Evolutionary conservation across 1,139 yeast species (phyloP).

Genomic region (Diutina neorugosa): DNA sequence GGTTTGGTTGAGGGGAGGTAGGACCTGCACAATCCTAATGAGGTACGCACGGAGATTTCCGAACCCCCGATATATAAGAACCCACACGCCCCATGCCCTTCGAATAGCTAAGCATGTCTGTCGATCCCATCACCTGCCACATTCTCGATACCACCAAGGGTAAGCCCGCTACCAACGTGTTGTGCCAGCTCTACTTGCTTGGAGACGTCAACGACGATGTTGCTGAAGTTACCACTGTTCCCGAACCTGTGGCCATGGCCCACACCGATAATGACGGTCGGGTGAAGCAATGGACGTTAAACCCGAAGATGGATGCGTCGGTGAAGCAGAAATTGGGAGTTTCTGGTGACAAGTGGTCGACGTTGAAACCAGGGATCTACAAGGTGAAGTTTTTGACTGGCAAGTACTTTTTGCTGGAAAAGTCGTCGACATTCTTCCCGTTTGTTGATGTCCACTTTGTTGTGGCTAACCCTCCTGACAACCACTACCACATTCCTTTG

Average conservation of each 20-base stretch:
- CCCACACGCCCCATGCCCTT: neutral
- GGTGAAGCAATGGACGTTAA: constrained; percentile 50
- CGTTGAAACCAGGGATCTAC: constrained; percentile 48
- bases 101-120: neutral
- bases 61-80: neutral
- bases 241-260: constrained; percentile 45
- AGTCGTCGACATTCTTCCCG: constrained; percentile 58
- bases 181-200: constrained; percentile 30
- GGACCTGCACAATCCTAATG: neutral
- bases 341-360: constrained; percentile 24
- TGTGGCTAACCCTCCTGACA: constrained; percentile 52
- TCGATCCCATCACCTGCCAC: constrained; percentile 71
- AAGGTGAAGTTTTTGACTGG: constrained; percentile 68
- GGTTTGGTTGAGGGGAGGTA: no score
- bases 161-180: constrained; percentile 59
- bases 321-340: constrained; percentile 21
- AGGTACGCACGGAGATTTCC: neutral
- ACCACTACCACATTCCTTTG: constrained; percentile 81
- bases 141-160: constrained; percentile 79
- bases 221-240: constrained; percentile 15
- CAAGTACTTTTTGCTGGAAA: constrained; percentile 37
- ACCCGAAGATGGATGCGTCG: constrained; percentile 21
- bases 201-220: constrained; percentile 16
- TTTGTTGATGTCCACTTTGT: constrained; percentile 67
- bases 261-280: constrained; percentile 73